phyloP scores from a whole-genome alignment of 148 eudicot genomes.

The Nepenthes gracilis region DNA sequence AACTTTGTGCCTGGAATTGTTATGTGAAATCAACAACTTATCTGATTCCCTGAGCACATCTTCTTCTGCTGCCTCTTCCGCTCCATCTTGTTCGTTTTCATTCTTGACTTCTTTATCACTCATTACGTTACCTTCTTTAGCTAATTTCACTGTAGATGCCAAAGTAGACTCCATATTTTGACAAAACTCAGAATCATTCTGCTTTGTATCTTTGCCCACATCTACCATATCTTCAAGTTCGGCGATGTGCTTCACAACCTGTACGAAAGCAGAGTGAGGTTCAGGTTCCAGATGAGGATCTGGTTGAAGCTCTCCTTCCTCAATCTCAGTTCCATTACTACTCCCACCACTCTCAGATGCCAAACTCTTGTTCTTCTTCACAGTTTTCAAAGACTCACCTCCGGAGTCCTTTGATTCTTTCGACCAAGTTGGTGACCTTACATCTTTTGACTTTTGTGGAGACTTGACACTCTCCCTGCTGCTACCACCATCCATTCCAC shows the following conservation, averaged over 20 bases:
- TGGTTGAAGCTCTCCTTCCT: conserved; percentile 95
- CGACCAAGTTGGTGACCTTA: conserved; percentile 61
- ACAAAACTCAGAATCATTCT: conserved; percentile 6
- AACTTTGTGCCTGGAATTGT: conserved; percentile 10
- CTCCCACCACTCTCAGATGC: conserved; percentile 28
- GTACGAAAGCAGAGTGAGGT: conserved; percentile 7
- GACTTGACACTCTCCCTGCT: conserved; percentile 40
- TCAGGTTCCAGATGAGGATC: conserved; percentile 37
- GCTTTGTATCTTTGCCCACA: conserved; percentile 6
- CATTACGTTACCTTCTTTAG: conserved; percentile 18
- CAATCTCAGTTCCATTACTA: conserved; percentile 59
- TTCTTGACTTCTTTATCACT: conserved; percentile 12
- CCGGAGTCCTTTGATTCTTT: conserved; percentile 58
- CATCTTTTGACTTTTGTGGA: conserved; percentile 45
- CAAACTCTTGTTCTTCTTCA: conserved; percentile 43
- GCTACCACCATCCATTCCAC: conserved; percentile 35
- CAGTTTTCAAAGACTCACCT: conserved; percentile 55
- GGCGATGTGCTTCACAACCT: conserved; percentile 8
- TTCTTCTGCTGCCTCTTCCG: conserved; percentile 13
- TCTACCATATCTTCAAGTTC: conserved; percentile 13
- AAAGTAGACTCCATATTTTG: conserved; percentile 9
- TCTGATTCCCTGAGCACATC: conserved; percentile 10
- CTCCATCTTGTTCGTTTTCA: conserved; percentile 19
- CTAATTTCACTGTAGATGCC: conserved; percentile 4
- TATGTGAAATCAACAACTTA: conserved; percentile 17